Evolutionary conservation across 2,329 filamentous ascomycete genomes (phyloP), one percentile per base, ranked within the genome.

Genomic region (Akanthomyces muscarius): DNA sequence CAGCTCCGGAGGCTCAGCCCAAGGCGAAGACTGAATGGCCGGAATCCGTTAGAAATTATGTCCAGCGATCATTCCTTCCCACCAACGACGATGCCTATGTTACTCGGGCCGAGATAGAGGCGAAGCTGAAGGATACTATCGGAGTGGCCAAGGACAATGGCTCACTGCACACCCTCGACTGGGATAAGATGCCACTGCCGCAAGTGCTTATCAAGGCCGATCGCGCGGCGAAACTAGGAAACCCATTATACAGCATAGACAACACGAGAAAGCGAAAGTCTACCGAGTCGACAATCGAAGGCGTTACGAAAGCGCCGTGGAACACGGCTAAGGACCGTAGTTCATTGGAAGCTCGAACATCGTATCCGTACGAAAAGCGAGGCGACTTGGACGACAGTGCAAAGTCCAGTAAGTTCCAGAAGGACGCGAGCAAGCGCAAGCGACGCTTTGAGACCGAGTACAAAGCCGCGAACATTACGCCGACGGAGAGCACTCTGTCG

Each of bases 341-440:
- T 65, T 75, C 80, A 65, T 84, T 94, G 70, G 89, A 91, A 78
- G 88, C 92, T 72, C 91, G 92, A 69, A 84, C 94, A 72, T 88
- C 88, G 68, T 87, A 86, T 72, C 75, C 81, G 64, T 67, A 73
- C 55, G 72, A 74, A 51, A 81, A 80, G 69, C 77, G 76, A 69
- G 68, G 72, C 65, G 72, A 71, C 63, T 74, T 77, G 72, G 80
- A 82, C 68, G 80, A 82, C 66, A 75, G 78, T 61, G 76, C 78
- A 67, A 82, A 81, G 69, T 72, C 83, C 82, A 96, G 91, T 95
- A 96, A 96, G 91, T 95, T 89, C 75, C 87, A 90, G 78, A 89
- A 89, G 80, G 93, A 97, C 77, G 83, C 91, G 79, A 94, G 96
- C 78, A 93, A 92, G 80, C 90, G 95, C 69, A 90, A 89, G 75